Percentiles rank a stretch among this genome's conserved stretches.
phyloP scores from a whole-genome alignment of 495 filamentous ascomycete genomes.

The Aspergillus kassunensis region DNA sequence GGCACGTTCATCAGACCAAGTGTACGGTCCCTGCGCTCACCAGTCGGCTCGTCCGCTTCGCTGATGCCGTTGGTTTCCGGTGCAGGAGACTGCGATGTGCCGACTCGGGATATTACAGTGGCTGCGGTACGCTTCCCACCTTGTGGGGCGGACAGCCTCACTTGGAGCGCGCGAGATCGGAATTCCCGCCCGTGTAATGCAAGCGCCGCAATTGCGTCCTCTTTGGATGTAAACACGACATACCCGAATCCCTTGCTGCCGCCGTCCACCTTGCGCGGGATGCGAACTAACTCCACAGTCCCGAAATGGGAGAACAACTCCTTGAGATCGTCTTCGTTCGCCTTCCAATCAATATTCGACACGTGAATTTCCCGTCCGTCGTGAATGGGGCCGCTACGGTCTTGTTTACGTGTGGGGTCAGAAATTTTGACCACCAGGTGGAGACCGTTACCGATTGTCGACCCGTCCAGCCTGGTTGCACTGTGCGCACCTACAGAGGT shows the following conservation, averaged over 20 bases:
- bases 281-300: constrained; percentile 60
- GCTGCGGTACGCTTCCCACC: constrained; percentile 44
- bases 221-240: constrained; percentile 69
- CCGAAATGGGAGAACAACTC: constrained; percentile 73
- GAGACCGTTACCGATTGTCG: constrained; percentile 57
- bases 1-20: constrained; percentile 58
- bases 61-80: constrained; percentile 32
- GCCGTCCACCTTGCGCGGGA: constrained; percentile 61
- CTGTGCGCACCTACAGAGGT: constrained; percentile 57
- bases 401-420: constrained; percentile 70
- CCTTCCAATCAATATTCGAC: constrained; percentile 63
- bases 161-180: constrained; percentile 64
- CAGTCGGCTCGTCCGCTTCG: constrained; percentile 25
- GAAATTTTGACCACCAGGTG: constrained; percentile 77
- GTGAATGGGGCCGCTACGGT: constrained; percentile 72
- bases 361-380: constrained; percentile 89
- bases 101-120: constrained; percentile 38
- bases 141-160: constrained; percentile 53
- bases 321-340: constrained; percentile 62
- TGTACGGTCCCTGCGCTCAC: constrained; percentile 49
- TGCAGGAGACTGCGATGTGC: constrained; percentile 32
- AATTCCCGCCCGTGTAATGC: constrained; percentile 69
- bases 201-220: constrained; percentile 64
- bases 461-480: constrained; percentile 68
- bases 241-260: constrained; percentile 71